phyloP scores from a whole-genome alignment of 2,329 filamentous ascomycete genomes.

The Tolypocladium sp. region DNA sequence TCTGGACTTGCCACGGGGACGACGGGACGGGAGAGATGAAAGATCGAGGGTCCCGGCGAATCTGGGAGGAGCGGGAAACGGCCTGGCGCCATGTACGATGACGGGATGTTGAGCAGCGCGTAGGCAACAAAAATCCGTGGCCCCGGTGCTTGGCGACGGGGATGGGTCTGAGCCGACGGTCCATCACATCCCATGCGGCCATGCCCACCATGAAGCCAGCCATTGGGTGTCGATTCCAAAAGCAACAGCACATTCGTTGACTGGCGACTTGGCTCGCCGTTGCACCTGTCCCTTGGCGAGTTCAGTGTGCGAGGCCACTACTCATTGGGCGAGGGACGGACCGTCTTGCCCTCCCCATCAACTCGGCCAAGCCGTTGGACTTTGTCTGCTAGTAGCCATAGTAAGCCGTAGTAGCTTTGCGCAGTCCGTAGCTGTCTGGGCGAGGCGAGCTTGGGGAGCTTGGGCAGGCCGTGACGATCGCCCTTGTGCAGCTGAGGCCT shows the following conservation, averaged over 20 bases:
- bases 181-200: neutral
- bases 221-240: neutral
- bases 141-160: neutral
- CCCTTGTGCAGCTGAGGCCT: neutral
- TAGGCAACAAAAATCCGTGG: neutral
- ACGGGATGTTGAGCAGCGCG: neutral
- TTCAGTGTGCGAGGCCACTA: neutral
- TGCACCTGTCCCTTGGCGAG: neutral
- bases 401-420: neutral
- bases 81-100: neutral
- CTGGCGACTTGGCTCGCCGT: neutral
- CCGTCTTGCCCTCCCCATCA: neutral
- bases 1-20: neutral
- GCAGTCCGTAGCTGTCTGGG: neutral
- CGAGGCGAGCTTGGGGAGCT: neutral
- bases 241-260: neutral
- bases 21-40: neutral
- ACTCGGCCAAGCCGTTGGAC: neutral
- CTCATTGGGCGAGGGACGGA: neutral
- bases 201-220: neutral
- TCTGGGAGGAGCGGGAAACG: neutral
- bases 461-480: neutral
- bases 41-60: neutral
- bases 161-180: neutral
- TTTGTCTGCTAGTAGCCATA: neutral